Conservation (phyloP, 768 basidiomycete species). For the Gymnopilus dilepis region DNA sequence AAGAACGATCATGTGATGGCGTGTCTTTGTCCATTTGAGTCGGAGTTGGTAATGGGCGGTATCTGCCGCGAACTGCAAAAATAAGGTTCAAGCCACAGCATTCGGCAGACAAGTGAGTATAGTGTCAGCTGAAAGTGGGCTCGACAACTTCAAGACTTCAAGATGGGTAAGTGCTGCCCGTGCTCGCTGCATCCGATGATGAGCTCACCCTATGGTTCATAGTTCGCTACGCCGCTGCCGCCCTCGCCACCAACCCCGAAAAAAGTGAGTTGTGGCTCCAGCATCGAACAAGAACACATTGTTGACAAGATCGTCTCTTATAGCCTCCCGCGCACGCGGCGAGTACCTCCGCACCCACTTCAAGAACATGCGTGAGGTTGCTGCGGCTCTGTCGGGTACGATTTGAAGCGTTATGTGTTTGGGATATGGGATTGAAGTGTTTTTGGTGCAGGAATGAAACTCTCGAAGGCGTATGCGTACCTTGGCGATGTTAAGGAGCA, state of each 20-base stretch:
- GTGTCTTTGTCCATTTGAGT: too few relatives aligned
- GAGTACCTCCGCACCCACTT: slow-evolving; percentile 99
- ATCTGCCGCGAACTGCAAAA: slow-evolving; percentile 37
- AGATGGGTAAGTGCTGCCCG: slow-evolving; percentile 63
- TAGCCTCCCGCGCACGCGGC: slow-evolving; percentile 91
- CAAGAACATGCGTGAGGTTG: slow-evolving; percentile 99
- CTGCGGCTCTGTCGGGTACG: slow-evolving; percentile 88
- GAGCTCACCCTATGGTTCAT: slow-evolving; percentile 26
- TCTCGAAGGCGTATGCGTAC: slow-evolving; percentile 95
- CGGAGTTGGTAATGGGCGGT: slow-evolving; percentile 13
- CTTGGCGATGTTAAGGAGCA: slow-evolving; percentile 94
- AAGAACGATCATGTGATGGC: slow-evolving; percentile 2
- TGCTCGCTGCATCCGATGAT: slow-evolving; percentile 14
- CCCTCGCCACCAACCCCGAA: slow-evolving; percentile 90
- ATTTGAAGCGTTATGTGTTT: slow-evolving; percentile 9
- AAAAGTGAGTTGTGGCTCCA: slow-evolving; percentile 67
- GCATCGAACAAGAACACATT: background rate
- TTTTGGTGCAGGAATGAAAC: slow-evolving; percentile 71
- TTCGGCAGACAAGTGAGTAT: slow-evolving; percentile 17
- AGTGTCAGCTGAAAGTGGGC: slow-evolving; percentile 38
- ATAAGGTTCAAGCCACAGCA: slow-evolving; percentile 54
- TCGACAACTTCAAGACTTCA: slow-evolving; percentile 60
- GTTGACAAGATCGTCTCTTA: slow-evolving; percentile 19
- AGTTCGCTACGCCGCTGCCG: slow-evolving; percentile 95
- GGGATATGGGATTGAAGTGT: background rate